These are phyloP conservation scores for Lathyrus oleraceus DNA, from an alignment of 306 rosid species.

Conservation along the genomic window DNA sequence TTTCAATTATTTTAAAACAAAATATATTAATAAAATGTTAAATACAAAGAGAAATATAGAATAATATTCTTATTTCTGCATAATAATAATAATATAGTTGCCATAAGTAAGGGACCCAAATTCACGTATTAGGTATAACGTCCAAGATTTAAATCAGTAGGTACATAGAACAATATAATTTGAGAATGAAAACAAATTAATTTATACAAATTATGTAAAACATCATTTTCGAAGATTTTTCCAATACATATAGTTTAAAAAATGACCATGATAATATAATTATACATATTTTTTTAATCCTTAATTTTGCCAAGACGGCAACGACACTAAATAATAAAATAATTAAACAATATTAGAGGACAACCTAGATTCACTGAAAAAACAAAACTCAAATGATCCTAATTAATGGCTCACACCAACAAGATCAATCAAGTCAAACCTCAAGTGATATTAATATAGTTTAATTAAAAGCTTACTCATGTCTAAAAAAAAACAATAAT, in stretches of 20 bases:
- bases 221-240: neutral
- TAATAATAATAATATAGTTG: neutral
- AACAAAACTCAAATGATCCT: neutral
- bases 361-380: neutral
- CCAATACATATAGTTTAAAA: neutral
- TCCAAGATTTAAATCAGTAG: neutral
- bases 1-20: no score
- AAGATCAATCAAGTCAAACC: conserved; percentile 32
- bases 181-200: neutral
- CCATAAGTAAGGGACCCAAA: neutral
- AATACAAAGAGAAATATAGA: no score
- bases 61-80: neutral
- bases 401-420: neutral
- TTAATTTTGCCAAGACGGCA: no score
- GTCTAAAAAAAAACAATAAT: no score
- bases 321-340: neutral
- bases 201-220: neutral
- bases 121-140: neutral
- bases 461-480: neutral
- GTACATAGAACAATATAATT: neutral
- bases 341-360: neutral
- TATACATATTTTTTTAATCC: no score
- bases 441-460: neutral
- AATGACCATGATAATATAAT: no score
- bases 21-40: no score